Evolutionary conservation across 208 protist genomes (phyloP).

Genomic region (Crithidia acanthocephali): DNA sequence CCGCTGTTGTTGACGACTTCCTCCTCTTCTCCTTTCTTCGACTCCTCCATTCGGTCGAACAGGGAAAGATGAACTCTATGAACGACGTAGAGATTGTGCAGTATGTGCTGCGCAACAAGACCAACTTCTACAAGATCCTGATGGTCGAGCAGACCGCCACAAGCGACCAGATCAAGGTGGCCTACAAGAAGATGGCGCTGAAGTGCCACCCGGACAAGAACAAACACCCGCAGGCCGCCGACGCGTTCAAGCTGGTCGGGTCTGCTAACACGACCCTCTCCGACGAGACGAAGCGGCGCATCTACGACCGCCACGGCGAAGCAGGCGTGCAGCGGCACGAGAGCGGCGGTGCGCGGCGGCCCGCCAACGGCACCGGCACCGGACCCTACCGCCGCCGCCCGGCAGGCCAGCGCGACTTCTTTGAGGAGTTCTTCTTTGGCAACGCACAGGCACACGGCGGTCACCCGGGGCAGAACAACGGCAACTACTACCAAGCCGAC

Average conservation of each 20-base stretch:
- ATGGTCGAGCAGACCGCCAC: constrained; percentile 64
- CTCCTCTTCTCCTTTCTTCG: too few relatives aligned
- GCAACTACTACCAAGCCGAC: constrained; percentile 40
- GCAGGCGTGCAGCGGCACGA: constrained; percentile 87
- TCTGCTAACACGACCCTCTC: constrained; percentile 72
- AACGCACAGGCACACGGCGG: constrained; percentile 6
- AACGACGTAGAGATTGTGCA: constrained; percentile 68
- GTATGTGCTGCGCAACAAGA: constrained; percentile 76
- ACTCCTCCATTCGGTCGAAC: too few relatives aligned
- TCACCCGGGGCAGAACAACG: constrained; percentile 1
- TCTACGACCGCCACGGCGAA: constrained; percentile 83
- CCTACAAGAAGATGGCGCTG: constrained; percentile 91
- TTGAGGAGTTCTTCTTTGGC: constrained; percentile 82
- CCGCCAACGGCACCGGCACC: constrained; percentile 18
- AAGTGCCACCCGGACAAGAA: constrained; percentile 94
- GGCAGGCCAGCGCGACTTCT: constrained; percentile 53
- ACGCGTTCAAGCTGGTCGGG: constrained; percentile 92
- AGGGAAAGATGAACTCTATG: constrained; percentile 60
- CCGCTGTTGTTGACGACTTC: too few relatives aligned
- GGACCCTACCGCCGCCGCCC: constrained; percentile 24
- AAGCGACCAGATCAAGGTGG: constrained; percentile 70
- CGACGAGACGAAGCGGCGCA: constrained; percentile 77
- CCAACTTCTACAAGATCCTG: constrained; percentile 86
- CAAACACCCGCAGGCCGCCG: constrained; percentile 69
- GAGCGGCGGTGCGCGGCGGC: constrained; percentile 44